Percentiles rank a stretch among this genome's conserved stretches.
phyloP scores from a whole-genome alignment of 768 basidiomycete species.

The Phaffia tasmanica region DNA sequence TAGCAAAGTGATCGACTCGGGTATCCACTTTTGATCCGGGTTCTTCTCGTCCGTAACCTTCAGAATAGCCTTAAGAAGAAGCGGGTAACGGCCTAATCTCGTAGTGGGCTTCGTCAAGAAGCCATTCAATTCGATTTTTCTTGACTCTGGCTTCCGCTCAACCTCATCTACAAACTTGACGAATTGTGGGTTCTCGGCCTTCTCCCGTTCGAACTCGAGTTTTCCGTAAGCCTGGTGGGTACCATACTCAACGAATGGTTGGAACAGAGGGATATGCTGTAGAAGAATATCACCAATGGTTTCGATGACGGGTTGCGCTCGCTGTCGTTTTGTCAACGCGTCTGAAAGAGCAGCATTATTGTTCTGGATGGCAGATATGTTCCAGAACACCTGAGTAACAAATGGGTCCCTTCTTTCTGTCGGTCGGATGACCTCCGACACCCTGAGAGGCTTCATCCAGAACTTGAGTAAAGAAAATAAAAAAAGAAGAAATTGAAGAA shows the following conservation, averaged over 20 bases:
- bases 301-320: constrained; percentile 85
- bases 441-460: constrained; percentile 80
- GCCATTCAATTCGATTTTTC: constrained; percentile 92
- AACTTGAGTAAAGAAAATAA: constrained; percentile 42
- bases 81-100: constrained; percentile 88
- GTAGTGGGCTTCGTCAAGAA: constrained; percentile 98
- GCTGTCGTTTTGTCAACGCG: constrained; percentile 86
- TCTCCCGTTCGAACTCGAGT: constrained; percentile 99
- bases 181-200: constrained; percentile 80
- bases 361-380: constrained; percentile 79
- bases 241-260: constrained; percentile 88
- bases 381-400: constrained; percentile 94
- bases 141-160: constrained; percentile 84
- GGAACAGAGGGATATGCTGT: constrained; percentile 74
- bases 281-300: constrained; percentile 81
- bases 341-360: constrained; percentile 89
- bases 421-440: constrained; percentile 60
- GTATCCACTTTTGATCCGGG: constrained; percentile 65
- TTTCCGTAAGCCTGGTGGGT: constrained; percentile 96
- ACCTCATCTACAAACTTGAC: constrained; percentile 88
- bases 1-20: constrained; percentile 63
- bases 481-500: neutral
- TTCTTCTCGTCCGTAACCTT: constrained; percentile 87
- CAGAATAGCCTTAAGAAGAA: constrained; percentile 77
- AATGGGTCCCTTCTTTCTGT: constrained; percentile 67